Conservation (phyloP, 169 alveolate species). For the Plasmodium berghei region DNA sequence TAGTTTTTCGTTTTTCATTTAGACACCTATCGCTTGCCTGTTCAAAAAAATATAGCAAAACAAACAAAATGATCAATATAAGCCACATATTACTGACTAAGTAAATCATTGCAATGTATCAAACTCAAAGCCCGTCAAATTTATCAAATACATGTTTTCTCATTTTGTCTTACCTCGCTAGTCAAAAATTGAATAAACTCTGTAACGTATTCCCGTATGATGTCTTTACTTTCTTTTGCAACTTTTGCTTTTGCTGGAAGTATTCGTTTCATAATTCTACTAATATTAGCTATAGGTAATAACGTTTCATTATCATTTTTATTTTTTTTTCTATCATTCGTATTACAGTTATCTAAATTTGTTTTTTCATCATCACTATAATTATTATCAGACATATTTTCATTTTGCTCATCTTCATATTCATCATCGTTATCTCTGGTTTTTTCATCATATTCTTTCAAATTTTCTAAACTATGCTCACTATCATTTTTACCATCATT, state of each 20-base stretch:
- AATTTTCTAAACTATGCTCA: conserved; percentile 11
- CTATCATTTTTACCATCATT: neutral
- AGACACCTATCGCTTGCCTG: conserved; percentile 95
- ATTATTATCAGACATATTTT: conserved; percentile 48
- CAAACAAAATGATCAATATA: neutral
- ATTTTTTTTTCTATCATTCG: conserved; percentile 33
- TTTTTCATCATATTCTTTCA: neutral
- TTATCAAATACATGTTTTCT: too few relatives aligned
- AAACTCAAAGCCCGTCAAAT: too few relatives aligned
- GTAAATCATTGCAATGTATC: neutral
- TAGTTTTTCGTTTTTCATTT: conserved; percentile 93
- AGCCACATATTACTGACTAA: neutral
- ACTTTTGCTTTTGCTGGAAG: conserved; percentile 93
- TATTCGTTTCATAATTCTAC: conserved; percentile 95
- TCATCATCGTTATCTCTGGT: conserved; percentile 24
- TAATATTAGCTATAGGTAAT: conserved; percentile 96
- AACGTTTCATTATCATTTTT: conserved; percentile 60
- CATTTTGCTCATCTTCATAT: conserved; percentile 17
- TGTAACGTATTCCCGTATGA: conserved; percentile 95
- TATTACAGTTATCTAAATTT: conserved; percentile 1
- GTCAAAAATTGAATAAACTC: conserved; percentile 95
- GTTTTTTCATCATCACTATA: conserved; percentile 49
- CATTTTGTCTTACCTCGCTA: conserved; percentile 85
- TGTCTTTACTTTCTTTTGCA: conserved; percentile 95
- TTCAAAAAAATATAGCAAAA: neutral